Evolutionary conservation across 1,284 basidiomycete genomes (phyloP), one percentile per base, ranked within the genome.

Genomic region (Flammula alnicola): DNA sequence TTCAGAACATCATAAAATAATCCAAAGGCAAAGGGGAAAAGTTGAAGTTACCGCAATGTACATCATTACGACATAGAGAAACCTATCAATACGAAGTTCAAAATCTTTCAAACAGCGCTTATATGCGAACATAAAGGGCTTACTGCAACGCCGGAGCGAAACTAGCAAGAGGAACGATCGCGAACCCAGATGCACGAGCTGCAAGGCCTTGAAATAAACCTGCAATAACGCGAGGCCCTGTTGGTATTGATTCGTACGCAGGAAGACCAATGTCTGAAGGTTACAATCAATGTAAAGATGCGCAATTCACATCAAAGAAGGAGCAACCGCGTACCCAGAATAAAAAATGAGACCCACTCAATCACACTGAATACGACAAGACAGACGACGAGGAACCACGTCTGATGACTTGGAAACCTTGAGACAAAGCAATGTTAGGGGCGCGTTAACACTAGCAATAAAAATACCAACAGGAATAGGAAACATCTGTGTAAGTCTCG

Each of bases 41-140:
- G 10, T n/a, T n/a, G 14, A 25, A 23, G 19, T 42, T 51, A 79
- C 75, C 23, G 79, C 78, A 53, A 81, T 80, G 55, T 80, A 81
- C 86, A 91, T 91, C 82, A 89, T 84, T 39, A 88, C 76, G 22
- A 86, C 77, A 64, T 89, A 91, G 5, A 92, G 65, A 47, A 89
- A 83, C 61, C 90, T 90, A 40, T n/a, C 12, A 3, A 27, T n/a
- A n/a, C n/a, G n/a, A n/a, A n/a, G n/a, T n/a, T n/a, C n/a, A 26
- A 19, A 16, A 19, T 26, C 20, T 14, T 41, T 2, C 35, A 14
- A 20, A 23, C 10, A 17, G 10, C 3, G 23, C 5, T 14, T 12
- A 41, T 35, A n/a, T 14, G 22, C 23, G 27, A 31, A 27, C 38
- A 16, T n/a, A 14, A 23, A n/a, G 32, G 2, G 1, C 78, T 44